Evolutionary conservation across 2,329 filamentous ascomycete species (phyloP).

Genomic region (Aspergillus melleus): DNA sequence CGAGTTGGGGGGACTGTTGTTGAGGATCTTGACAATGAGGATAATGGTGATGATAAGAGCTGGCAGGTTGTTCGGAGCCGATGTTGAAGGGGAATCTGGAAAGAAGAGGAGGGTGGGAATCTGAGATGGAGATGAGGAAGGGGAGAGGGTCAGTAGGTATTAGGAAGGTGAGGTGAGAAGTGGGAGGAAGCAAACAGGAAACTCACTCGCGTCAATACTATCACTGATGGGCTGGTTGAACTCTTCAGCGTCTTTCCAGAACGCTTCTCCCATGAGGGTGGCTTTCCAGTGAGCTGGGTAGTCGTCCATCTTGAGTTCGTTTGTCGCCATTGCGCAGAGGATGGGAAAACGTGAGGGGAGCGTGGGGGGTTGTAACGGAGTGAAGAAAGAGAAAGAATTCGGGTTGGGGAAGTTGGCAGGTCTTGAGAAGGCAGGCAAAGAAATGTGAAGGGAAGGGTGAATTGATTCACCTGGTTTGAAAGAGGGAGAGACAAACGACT

Average conservation of each 20-base stretch:
- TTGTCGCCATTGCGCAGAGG: conserved; percentile 1
- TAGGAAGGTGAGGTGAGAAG: background rate
- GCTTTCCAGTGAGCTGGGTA: conserved; percentile 25
- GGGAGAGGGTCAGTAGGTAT: background rate
- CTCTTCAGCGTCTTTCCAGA: conserved; percentile 30
- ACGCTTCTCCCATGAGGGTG: conserved; percentile 28
- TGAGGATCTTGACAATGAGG: background rate
- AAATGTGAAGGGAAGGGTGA: background rate
- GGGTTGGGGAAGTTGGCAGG: background rate
- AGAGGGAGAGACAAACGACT: too few species aligned
- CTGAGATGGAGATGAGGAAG: conserved; percentile 6
- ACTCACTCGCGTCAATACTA: conserved; percentile 19
- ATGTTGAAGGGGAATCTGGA: conserved; percentile 28
- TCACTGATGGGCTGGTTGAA: conserved; percentile 18
- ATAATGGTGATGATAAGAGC: background rate
- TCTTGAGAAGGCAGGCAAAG: background rate
- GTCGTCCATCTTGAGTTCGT: conserved; percentile 19
- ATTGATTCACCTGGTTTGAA: too few species aligned
- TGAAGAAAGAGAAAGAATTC: background rate
- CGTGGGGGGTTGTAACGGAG: background rate
- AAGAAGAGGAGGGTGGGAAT: conserved; percentile 19
- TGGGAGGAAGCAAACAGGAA: background rate
- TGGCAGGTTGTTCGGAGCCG: conserved; percentile 7
- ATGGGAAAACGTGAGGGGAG: background rate
- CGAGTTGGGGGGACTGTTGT: background rate